Evolutionary conservation across 2,329 filamentous ascomycete species (phyloP).

Genomic region (Diaporthe nobilis): DNA sequence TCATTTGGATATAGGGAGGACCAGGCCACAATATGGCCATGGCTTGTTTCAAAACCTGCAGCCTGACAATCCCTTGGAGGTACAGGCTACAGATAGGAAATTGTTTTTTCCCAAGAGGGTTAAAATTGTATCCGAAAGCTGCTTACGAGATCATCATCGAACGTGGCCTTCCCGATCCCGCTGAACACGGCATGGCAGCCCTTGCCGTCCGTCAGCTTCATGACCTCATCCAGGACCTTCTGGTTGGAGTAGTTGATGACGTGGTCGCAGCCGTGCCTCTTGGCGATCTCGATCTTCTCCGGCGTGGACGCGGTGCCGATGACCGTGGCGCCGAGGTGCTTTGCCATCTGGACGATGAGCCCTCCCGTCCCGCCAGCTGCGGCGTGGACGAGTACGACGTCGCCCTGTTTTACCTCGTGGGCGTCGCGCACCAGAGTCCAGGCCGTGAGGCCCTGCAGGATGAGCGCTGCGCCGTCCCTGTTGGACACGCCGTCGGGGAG

Average conservation of each 20-base stretch:
- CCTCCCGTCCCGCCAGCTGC: constrained; percentile 87
- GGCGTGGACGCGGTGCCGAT: constrained; percentile 84
- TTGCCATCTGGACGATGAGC: constrained; percentile 82
- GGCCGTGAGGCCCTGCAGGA: constrained; percentile 87
- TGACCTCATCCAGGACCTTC: constrained; percentile 70
- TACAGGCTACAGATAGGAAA: too few species aligned
- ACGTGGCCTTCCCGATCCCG: constrained; percentile 84
- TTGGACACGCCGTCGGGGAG: constrained; percentile 74
- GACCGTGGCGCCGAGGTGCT: constrained; percentile 79
- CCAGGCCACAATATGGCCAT: too few species aligned
- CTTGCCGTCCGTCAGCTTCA: constrained; percentile 77
- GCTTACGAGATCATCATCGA: constrained; percentile 57
- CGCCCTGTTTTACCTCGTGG: constrained; percentile 45
- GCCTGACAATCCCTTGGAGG: too few species aligned
- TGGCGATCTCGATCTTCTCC: constrained; percentile 81
- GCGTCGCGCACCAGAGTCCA: constrained; percentile 84
- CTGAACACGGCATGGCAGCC: constrained; percentile 87
- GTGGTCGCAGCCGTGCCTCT: constrained; percentile 78
- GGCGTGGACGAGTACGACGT: constrained; percentile 82
- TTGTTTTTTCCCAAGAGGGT: too few species aligned
- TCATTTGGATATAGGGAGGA: too few species aligned
- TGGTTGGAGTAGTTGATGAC: constrained; percentile 78
- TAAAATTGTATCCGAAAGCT: too few species aligned
- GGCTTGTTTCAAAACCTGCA: too few species aligned
- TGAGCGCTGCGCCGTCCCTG: constrained; percentile 75